Evolutionary conservation across 106 monocot genomes (phyloP).

Genomic region (Acorus calamus): DNA sequence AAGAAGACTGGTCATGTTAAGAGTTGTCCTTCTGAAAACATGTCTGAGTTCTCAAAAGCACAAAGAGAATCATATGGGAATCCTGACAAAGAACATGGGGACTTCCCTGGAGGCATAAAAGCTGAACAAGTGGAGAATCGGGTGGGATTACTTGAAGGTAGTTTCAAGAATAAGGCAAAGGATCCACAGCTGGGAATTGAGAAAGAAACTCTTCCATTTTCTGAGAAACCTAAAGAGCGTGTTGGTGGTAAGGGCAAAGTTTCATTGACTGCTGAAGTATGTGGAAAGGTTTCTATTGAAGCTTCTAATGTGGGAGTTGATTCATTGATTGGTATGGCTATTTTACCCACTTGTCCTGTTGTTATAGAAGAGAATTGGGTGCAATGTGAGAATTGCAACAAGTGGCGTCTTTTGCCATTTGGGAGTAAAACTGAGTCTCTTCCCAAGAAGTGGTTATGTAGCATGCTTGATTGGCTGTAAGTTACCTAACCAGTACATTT

Average conservation of each 20-base stretch:
- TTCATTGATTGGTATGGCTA: background rate
- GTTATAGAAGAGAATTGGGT: slow-evolving; percentile 70
- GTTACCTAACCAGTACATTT: slow-evolving; percentile 12
- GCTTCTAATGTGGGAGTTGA: background rate
- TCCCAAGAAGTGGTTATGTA: slow-evolving; percentile 64
- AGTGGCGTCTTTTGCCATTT: slow-evolving; percentile 68
- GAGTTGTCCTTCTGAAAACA: slow-evolving; percentile 9
- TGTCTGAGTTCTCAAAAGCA: slow-evolving; percentile 12
- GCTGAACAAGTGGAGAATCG: background rate
- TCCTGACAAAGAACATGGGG: slow-evolving; percentile 1
- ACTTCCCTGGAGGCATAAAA: slow-evolving; percentile 1
- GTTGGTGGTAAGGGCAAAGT: background rate
- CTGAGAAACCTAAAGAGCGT: background rate
- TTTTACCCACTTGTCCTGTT: slow-evolving; percentile 8
- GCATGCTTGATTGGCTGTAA: slow-evolving; percentile 70
- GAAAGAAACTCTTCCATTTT: background rate
- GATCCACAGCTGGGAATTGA: background rate
- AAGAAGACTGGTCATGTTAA: slow-evolving; percentile 23
- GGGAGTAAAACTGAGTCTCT: slow-evolving; percentile 36
- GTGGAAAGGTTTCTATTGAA: background rate
- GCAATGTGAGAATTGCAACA: slow-evolving; percentile 51
- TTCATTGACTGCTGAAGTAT: background rate
- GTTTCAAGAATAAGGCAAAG: slow-evolving; percentile 11
- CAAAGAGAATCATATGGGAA: slow-evolving; percentile 2
- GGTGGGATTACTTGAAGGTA: too few species aligned